Evolutionary conservation across 805 yeast genomes (phyloP).

Genomic region (Wickerhamomyces mucosus): DNA sequence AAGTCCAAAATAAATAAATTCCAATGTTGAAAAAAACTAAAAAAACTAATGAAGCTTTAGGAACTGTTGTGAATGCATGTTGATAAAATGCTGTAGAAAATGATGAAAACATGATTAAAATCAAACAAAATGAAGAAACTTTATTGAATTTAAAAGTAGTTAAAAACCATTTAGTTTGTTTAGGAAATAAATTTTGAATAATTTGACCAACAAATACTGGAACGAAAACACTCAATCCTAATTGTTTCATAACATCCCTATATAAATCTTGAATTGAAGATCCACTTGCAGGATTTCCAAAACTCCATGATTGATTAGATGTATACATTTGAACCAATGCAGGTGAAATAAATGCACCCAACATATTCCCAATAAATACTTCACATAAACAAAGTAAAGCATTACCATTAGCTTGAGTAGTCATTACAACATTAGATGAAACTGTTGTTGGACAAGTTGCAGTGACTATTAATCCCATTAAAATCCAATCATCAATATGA

Average conservation of each 20-base stretch:
- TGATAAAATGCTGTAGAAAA: slow-evolving; percentile 85
- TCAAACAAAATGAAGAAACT: slow-evolving; percentile 71
- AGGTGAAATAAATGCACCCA: slow-evolving; percentile 86
- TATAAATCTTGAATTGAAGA: slow-evolving; percentile 48
- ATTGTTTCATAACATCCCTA: slow-evolving; percentile 73
- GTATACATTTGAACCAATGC: slow-evolving; percentile 70
- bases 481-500: slow-evolving; percentile 63
- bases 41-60: slow-evolving; percentile 62
- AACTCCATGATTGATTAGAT: slow-evolving; percentile 46
- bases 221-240: slow-evolving; percentile 75
- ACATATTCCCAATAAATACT: slow-evolving; percentile 73
- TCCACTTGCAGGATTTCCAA: slow-evolving; percentile 71
- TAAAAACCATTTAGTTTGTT: slow-evolving; percentile 50
- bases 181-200: slow-evolving; percentile 60
- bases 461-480: slow-evolving; percentile 75
- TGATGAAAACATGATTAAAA: slow-evolving; percentile 68
- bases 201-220: slow-evolving; percentile 88
- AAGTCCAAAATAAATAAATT: slow-evolving; percentile 67
- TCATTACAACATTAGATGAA: slow-evolving; percentile 88
- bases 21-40: slow-evolving; percentile 79
- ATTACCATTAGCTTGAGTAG: slow-evolving; percentile 77
- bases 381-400: slow-evolving; percentile 71
- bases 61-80: slow-evolving; percentile 62
- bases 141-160: slow-evolving; percentile 53
- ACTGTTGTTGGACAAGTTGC: slow-evolving; percentile 90